phyloP scores from a whole-genome alignment of 164 flowering plant species.

The Vitis rupestris region DNA sequence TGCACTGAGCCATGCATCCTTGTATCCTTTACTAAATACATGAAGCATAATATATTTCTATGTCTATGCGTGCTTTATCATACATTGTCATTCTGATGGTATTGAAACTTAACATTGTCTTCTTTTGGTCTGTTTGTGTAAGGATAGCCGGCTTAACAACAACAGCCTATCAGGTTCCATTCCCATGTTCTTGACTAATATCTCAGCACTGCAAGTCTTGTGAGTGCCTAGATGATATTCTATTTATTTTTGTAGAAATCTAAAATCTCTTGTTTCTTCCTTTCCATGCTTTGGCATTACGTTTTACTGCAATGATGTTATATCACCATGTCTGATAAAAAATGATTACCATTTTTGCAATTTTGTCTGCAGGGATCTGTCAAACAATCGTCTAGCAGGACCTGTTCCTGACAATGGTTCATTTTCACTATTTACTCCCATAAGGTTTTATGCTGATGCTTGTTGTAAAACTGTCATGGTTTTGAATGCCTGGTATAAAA shows the following conservation, averaged over 20 bases:
- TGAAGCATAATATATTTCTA: too few relatives aligned
- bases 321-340: not conserved
- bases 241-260: not conserved
- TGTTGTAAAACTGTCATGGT: too few relatives aligned
- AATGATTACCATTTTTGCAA: not conserved
- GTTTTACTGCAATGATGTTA: not conserved
- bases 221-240: constrained; percentile 23
- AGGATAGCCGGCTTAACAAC: constrained; percentile 64
- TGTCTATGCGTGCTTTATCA: too few relatives aligned
- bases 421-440: constrained; percentile 11
- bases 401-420: constrained; percentile 12
- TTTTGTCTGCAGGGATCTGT: constrained; percentile 54
- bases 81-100: too few relatives aligned
- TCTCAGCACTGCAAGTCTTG: constrained; percentile 51
- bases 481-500: not conserved
- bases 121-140: constrained; percentile 15
- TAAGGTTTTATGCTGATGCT: not conserved
- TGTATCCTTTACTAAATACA: too few relatives aligned
- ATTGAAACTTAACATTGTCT: too few relatives aligned
- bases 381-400: constrained; percentile 58
- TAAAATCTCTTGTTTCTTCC: not conserved
- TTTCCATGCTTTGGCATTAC: not conserved
- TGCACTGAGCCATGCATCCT: too few relatives aligned
- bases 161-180: constrained; percentile 54
- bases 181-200: constrained; percentile 54